Evolutionary conservation across 176 grass and related monocot species (phyloP).

Genomic region (Aegilops speltoides): DNA sequence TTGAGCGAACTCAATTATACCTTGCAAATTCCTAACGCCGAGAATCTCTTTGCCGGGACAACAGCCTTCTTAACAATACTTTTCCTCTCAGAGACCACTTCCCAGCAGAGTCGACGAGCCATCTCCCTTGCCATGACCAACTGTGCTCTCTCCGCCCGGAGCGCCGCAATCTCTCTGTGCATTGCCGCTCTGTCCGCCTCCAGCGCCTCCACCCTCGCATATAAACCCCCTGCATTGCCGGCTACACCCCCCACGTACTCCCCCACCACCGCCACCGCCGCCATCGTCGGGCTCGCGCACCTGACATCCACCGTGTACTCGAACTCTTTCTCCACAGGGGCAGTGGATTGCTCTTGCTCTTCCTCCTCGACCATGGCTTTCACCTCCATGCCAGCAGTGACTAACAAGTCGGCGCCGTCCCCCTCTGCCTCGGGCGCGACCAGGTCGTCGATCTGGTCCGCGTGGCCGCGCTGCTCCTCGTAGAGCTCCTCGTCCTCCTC

Average conservation of each 20-base stretch:
- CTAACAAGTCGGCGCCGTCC: neutral
- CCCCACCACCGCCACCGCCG: conserved; percentile 28
- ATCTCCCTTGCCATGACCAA: conserved; percentile 65
- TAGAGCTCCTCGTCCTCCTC: conserved; percentile 36
- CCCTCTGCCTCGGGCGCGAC: neutral
- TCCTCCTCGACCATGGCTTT: conserved; percentile 17
- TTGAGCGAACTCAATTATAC: conserved; percentile 39
- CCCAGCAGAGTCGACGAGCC: conserved; percentile 63
- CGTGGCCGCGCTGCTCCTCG: conserved; percentile 19
- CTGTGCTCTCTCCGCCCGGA: conserved; percentile 69
- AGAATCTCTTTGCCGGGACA: conserved; percentile 36
- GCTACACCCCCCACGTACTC: conserved; percentile 17
- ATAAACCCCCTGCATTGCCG: conserved; percentile 35
- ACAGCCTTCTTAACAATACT: conserved; percentile 35
- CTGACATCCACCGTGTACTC: conserved; percentile 57
- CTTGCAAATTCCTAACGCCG: conserved; percentile 60
- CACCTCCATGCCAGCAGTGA: conserved; percentile 19
- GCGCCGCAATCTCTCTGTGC: conserved; percentile 52
- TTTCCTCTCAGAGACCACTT: conserved; percentile 49
- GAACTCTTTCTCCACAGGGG: conserved; percentile 40
- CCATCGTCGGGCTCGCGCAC: conserved; percentile 42
- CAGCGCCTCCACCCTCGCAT: conserved; percentile 64
- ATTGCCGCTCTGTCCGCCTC: conserved; percentile 62
- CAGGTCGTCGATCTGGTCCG: conserved; percentile 32
- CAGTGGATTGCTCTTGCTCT: neutral